A percentile compares a stretch with the other conserved stretches of the same genome.
phyloP scores from a whole-genome alignment of 169 alveolate species.

The Plasmodium falciparum region DNA sequence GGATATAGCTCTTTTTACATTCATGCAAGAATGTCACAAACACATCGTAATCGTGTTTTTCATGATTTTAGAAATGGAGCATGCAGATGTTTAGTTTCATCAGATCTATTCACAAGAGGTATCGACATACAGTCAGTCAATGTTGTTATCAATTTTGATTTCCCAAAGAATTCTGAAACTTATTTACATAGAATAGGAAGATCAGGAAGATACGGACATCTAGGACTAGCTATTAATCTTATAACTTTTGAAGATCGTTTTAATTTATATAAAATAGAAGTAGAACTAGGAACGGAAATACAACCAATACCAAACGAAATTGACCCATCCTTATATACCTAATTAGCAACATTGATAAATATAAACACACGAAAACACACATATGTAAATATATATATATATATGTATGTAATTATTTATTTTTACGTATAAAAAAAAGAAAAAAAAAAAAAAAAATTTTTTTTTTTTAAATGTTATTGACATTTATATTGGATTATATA shows the following conservation, averaged over 20 bases:
- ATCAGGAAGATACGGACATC: slow-evolving; percentile 98
- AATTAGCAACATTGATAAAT: slow-evolving; percentile 11
- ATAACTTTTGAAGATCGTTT: slow-evolving; percentile 96
- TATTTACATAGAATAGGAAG: slow-evolving; percentile 98
- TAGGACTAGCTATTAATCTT: slow-evolving; percentile 97
- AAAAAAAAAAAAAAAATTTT: background rate
- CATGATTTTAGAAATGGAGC: slow-evolving; percentile 99
- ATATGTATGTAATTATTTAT: slow-evolving; percentile 1
- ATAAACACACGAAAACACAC: background rate
- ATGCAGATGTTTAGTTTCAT: slow-evolving; percentile 93
- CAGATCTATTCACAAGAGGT: slow-evolving; percentile 99
- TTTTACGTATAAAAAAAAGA: background rate
- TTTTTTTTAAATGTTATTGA: slow-evolving; percentile 61
- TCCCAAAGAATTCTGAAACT: slow-evolving; percentile 97
- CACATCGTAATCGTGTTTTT: slow-evolving; percentile 97
- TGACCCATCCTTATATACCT: slow-evolving; percentile 93
- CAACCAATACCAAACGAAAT: slow-evolving; percentile 96
- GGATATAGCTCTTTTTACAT: slow-evolving; percentile 99
- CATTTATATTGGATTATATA: slow-evolving; percentile 71
- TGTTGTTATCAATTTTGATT: slow-evolving; percentile 99
- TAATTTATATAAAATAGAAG: slow-evolving; percentile 91
- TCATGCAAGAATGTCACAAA: slow-evolving; percentile 98
- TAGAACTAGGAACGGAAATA: slow-evolving; percentile 98
- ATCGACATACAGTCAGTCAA: slow-evolving; percentile 98
- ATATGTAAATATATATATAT: slow-evolving; percentile 5